phyloP scores from a whole-genome alignment of 169 alveolate genomes.

The Plasmodium knowlesi region DNA sequence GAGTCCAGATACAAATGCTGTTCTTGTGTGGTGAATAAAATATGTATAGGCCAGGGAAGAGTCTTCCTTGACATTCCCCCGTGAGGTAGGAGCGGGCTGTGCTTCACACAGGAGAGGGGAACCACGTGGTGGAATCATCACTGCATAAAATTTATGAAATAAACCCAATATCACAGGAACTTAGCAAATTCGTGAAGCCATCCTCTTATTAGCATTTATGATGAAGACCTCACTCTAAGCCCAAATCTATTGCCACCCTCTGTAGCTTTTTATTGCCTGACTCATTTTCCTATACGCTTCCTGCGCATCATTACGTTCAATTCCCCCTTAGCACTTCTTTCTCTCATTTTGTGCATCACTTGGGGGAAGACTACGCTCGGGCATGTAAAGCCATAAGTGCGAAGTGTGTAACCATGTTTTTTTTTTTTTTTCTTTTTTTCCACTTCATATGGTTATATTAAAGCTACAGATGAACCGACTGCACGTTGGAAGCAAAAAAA shows the following conservation, averaged over 20 bases:
- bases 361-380: not conserved
- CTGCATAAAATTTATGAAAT: not conserved
- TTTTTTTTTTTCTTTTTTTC: not conserved
- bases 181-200: not conserved
- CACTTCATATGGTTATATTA: not conserved
- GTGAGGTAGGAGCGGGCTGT: not conserved
- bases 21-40: not conserved
- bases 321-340: not conserved
- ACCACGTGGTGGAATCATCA: not conserved
- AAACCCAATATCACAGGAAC: not conserved
- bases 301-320: not conserved
- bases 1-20: not conserved
- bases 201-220: not conserved
- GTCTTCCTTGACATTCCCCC: not conserved
- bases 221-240: not conserved
- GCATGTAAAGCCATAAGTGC: not conserved
- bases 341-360: not conserved
- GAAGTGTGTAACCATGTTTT: not conserved
- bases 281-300: not conserved
- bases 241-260: not conserved
- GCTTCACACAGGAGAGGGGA: not conserved
- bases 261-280: not conserved
- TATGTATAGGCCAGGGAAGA: not conserved
- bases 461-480: not conserved
- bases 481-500: not conserved